Percentiles rank a stretch among this genome's conserved stretches.
phyloP scores from a whole-genome alignment of 2,329 filamentous ascomycete genomes.

The Sarocladium kiliense region DNA sequence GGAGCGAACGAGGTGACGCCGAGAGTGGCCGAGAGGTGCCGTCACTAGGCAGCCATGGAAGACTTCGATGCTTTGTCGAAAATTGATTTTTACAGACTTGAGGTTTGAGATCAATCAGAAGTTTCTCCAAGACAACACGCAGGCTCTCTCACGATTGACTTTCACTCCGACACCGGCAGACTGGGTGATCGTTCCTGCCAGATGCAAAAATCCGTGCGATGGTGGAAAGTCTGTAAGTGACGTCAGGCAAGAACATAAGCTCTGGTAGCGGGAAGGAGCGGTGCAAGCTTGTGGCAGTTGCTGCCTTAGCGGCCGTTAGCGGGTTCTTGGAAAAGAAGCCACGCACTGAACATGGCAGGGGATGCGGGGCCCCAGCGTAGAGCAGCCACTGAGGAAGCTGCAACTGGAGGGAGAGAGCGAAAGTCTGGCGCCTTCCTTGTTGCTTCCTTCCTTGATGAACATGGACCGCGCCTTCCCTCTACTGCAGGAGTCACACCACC shows the following conservation, averaged over 20 bases:
- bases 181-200: not conserved
- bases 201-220: not conserved
- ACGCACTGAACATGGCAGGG: not conserved
- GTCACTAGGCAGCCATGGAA: not conserved
- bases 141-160: too few relatives aligned
- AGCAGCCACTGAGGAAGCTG: not conserved
- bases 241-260: constrained; percentile 1
- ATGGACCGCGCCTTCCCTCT: not conserved
- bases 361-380: not conserved
- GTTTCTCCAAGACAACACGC: not conserved
- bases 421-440: not conserved
- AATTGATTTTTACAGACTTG: too few relatives aligned
- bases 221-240: not conserved
- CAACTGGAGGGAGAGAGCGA: not conserved
- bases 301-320: constrained; percentile 1
- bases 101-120: too few relatives aligned
- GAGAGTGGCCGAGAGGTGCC: not conserved
- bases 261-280: not conserved
- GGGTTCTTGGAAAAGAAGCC: not conserved
- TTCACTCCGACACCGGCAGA: not conserved
- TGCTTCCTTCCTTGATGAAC: not conserved
- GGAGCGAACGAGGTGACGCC: not conserved
- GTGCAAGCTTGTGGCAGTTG: not conserved
- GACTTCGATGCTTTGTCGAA: too few relatives aligned
- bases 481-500: too few relatives aligned